Base-by-base conservation (phyloP, 2,329 filamentous ascomycete genomes). In the Penicillium sp. region DNA sequence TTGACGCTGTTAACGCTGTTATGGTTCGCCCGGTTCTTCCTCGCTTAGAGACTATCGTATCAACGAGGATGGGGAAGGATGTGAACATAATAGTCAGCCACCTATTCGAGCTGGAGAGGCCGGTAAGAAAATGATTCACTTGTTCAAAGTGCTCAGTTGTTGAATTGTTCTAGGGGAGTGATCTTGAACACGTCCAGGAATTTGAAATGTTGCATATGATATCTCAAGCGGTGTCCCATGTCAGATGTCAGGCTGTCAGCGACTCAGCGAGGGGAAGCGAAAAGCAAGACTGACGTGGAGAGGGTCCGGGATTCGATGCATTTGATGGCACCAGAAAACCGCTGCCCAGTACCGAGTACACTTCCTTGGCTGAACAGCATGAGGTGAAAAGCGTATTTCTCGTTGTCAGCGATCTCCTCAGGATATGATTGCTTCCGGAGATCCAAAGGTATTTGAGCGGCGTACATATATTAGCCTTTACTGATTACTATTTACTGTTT, bases 151-250 rank as follows among this genome's bases (percentile, higher is more conserved):
- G 33, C 27, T 24, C 13, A 31, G 13, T 16, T 47, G 14, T 19
- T 47, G 33, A 36, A 22, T 14, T 51, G 19, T 31, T 46, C n/a
- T 35, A 10, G 22, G n/a, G 24, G 3, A 16, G 53, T 9, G 3
- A 43, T 11, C 47, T 11, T 40, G 36, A 19, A 14, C 13, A 27
- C 18, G 24, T 50, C n/a, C 41, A 60, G 14, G 41, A 56, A 51
- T 10, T 7, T 46, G 24, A 24, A 50, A 60, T 60, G 59, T 54
- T 70, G 70, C 71, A 73, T 72, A 73, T 73, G 70, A 73, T 67
- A 70, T 73, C 69, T 70, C 62, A 68, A 46, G 56, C 65, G 52
- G 24, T 6, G 5, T 53, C 39, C 11, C 24, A 27, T 27, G 24
- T 27, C 24, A 27, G 24, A 24, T 11, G 10, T 24, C n/a, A 18